Evolutionary conservation across 2,329 filamentous ascomycete genomes (phyloP).

Genomic region (Ophiocordyceps camponoti-leonardi): DNA sequence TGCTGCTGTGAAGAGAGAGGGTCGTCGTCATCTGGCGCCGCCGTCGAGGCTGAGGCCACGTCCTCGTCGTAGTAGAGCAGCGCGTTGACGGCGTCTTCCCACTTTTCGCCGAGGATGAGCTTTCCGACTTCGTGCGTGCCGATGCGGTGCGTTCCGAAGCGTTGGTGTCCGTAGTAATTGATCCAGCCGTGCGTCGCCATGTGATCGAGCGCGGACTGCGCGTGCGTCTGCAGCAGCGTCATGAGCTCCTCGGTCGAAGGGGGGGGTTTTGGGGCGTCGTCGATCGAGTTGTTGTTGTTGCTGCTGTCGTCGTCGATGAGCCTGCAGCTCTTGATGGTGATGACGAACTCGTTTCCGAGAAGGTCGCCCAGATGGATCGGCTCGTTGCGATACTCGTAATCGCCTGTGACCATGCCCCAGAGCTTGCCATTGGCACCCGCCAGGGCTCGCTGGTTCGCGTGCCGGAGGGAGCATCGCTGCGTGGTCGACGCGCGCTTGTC

Average conservation of each 20-base stretch:
- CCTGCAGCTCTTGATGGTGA: conserved; percentile 74
- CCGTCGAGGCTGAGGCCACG: conserved; percentile 27
- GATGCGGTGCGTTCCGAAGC: conserved; percentile 76
- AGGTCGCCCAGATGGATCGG: conserved; percentile 71
- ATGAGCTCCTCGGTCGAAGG: conserved; percentile 12
- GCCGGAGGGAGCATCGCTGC: conserved; percentile 55
- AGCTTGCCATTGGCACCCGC: conserved; percentile 45
- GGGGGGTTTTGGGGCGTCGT: neutral
- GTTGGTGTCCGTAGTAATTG: conserved; percentile 96
- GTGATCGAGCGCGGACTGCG: conserved; percentile 43
- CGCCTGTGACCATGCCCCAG: conserved; percentile 52
- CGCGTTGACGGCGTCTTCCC: conserved; percentile 60
- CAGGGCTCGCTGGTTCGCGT: conserved; percentile 38
- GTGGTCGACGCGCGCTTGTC: conserved; percentile 75
- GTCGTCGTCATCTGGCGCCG: conserved; percentile 19
- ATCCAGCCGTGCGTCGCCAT: conserved; percentile 68
- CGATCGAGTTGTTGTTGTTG: conserved; percentile 2
- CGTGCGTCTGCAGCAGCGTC: conserved; percentile 17
- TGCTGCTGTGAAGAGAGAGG: conserved; percentile 14
- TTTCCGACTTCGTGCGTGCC: conserved; percentile 76
- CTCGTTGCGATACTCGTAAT: conserved; percentile 60
- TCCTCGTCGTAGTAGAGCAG: conserved; percentile 58
- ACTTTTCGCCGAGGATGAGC: conserved; percentile 68
- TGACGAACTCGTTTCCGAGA: conserved; percentile 78
- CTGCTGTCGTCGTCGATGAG: conserved; percentile 25